Base-by-base conservation (phyloP, 495 filamentous ascomycete species). In the Xylaria scruposa region DNA sequence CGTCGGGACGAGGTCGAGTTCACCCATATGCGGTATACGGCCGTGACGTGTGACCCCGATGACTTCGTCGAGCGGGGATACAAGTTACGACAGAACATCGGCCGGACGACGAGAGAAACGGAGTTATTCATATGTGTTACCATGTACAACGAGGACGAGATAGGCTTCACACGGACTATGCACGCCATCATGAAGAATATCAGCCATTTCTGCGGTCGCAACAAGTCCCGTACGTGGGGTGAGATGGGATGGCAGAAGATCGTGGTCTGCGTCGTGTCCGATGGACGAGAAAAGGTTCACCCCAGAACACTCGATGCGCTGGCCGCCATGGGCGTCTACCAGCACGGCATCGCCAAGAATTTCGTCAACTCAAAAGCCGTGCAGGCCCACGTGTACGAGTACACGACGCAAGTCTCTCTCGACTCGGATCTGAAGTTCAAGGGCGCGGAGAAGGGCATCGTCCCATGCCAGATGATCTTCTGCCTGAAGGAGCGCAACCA, bases 21-120 rank as follows among this genome's bases (percentile, higher is more conserved):
- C 79, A 99, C 97, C 0, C 95, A 99, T 79, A 98, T 98, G 97
- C 92, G 97, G n/a, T 99, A 99, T 78, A 98, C 97, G 40, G 97
- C 97, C n/a, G 96, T 97, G 46, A 99, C 97, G 1, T 98, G 95
- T 77, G 97, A 99, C 78, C 97, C 97, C 0, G 95, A 98, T 78
- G 95, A 99, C 77, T 99, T 97, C 74, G 91, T 93, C 0, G 85
- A 88, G 19, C 86, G 90, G 63, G 95, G 96, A 0, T 99, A 98
- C 83, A 96, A 97, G 80, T 81, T 99, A 75, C 91, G 97, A n/a
- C 97, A 98, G 81, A 95, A 97, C 78, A 93, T 98, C 68, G 93
- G 93, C 6, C 88, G 82, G 65, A 98, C 94, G 0, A 83, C 89
- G 44, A 88, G 97, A 70, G 96, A 99, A 79, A 99, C 97, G n/a